Base-by-base conservation (phyloP, 1,139 yeast genomes). In the Hanseniaspora sp. region DNA sequence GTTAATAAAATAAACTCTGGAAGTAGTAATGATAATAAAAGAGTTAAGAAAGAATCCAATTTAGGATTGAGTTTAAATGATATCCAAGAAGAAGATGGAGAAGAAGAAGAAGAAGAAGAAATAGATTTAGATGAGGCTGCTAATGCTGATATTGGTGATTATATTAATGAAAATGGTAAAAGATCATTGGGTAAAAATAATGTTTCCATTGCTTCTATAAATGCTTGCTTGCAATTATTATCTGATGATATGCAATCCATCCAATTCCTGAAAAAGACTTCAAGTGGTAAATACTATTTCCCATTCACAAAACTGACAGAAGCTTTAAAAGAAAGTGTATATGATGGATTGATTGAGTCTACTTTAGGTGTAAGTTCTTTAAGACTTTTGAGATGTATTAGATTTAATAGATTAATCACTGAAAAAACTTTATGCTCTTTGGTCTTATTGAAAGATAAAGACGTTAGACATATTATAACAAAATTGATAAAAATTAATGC, bases 361-460 rank as follows among this genome's bases (percentile, higher is more conserved):
- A 77, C 84, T 0, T 64, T 80, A 54, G 84, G 84, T 2, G 69
- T 74, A 12, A 74, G 80, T 23, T 80, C 88, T 0, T 68, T 76
- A 57, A 74, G 94, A 54, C 72, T 86, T 8, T 71, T 86, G 58
- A 75, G 90, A 59, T 81, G 92, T 60, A 74, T 86, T 46, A 75
- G 83, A 59, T 76, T 77, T 7, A 75, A 80, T 62, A 80, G 81
- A 60, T 73, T 87, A 56, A 84, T 83, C 3, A 95, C 94, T 58
- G 97, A 92, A 64, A 87, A 88, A 63, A 74, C 83, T n/a, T 76
- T 90, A 55, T 78, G 90, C 43, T 82, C 84, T 52, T 70, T 79
- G 17, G 94, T 92, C 1, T 69, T 92, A 55, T 74, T 90, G 67
- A 85, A 79, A 60, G 94, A 86, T 56, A 79, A 79, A 58, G 84